Conservation (phyloP, 371 early-diverging fungal genomes). For the Saksenaea oblongispora region DNA sequence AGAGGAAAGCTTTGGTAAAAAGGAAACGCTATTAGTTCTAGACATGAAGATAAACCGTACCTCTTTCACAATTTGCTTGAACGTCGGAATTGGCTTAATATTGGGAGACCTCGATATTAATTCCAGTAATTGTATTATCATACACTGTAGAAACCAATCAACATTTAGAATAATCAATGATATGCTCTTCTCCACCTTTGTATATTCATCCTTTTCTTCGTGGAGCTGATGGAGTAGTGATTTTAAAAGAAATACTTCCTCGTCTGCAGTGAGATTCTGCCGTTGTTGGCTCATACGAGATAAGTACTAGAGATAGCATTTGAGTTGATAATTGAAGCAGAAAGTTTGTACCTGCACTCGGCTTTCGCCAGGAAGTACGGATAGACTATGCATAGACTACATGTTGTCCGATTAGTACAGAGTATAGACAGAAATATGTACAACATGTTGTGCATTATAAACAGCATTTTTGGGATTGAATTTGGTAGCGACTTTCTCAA, state of each 20-base stretch:
- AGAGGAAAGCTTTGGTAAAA: conserved; percentile 29
- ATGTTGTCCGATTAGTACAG: background rate
- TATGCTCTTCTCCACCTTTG: background rate
- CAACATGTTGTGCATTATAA: background rate
- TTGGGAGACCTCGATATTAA: background rate
- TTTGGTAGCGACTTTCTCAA: background rate
- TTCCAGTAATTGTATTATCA: background rate
- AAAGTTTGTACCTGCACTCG: background rate
- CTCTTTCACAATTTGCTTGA: conserved; percentile 14
- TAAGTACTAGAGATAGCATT: background rate
- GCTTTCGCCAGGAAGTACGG: background rate
- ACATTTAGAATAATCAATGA: background rate
- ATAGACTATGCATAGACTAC: background rate
- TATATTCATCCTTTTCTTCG: background rate
- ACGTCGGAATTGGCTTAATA: background rate
- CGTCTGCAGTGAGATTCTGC: background rate
- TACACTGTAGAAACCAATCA: background rate
- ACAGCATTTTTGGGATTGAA: background rate
- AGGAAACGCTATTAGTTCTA: background rate
- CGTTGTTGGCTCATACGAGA: background rate
- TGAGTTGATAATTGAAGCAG: background rate
- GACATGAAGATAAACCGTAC: conserved; percentile 1
- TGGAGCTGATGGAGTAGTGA: background rate
- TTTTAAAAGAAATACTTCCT: background rate
- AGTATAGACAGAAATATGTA: background rate